Conservation (phyloP, 345 rosid genomes). For the Cardiospermum halicacabum region DNA sequence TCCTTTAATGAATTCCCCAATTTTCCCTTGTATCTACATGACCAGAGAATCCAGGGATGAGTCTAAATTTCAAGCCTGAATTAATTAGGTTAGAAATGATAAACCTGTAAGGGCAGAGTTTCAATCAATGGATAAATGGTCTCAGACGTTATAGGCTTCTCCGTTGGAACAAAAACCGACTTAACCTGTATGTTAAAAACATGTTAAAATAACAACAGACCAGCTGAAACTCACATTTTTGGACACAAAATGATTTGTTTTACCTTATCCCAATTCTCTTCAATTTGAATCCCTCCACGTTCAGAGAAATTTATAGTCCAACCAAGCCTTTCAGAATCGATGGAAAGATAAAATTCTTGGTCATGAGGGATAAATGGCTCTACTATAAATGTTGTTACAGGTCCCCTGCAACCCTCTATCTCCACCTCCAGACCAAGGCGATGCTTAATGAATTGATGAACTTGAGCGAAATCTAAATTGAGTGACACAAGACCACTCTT, state of each 20-base stretch:
- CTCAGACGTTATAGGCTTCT: conserved; percentile 56
- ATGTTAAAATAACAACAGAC: conserved; percentile 9
- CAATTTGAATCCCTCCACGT: conserved; percentile 91
- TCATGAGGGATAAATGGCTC: conserved; percentile 90
- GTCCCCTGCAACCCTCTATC: conserved; percentile 84
- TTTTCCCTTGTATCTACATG: conserved; percentile 63
- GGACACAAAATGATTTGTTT: background rate
- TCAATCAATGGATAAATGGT: conserved; percentile 82
- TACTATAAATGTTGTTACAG: conserved; percentile 84
- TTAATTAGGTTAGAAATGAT: background rate
- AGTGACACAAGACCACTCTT: conserved; percentile 91
- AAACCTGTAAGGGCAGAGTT: conserved; percentile 83
- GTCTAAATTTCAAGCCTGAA: conserved; percentile 12
- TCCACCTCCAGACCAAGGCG: conserved; percentile 90
- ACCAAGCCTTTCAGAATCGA: conserved; percentile 85
- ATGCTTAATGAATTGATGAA: conserved; percentile 74
- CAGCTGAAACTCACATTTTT: background rate
- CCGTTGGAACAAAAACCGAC: conserved; percentile 62
- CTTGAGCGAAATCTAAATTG: conserved; percentile 87
- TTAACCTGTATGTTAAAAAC: conserved; percentile 62
- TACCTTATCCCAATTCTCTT: conserved; percentile 97
- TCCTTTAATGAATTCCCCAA: conserved; percentile 62
- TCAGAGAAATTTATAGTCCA: conserved; percentile 80
- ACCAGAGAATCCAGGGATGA: background rate
- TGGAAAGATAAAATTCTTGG: conserved; percentile 71